Conservation (phyloP, 2,329 filamentous ascomycete genomes). For the Calonectria multiphialidica region DNA sequence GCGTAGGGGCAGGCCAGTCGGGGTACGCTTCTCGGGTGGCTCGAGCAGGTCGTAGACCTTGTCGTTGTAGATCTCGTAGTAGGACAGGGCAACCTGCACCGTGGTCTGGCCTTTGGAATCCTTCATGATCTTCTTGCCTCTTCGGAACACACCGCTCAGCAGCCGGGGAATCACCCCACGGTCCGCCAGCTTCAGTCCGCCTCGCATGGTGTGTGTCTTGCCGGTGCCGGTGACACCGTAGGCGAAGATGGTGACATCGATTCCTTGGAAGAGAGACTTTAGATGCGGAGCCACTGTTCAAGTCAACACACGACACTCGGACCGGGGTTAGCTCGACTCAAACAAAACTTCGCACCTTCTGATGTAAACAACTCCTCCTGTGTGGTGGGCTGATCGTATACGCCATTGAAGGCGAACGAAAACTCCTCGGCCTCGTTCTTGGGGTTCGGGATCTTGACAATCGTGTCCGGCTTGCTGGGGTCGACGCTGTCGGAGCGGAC, state of each 20-base stretch:
- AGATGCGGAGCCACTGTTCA: conserved; percentile 84
- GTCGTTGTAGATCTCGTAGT: conserved; percentile 98
- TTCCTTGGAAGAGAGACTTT: conserved; percentile 91
- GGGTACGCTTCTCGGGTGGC: conserved; percentile 85
- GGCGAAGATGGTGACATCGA: conserved; percentile 90
- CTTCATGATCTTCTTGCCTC: conserved; percentile 86
- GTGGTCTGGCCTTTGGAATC: conserved; percentile 78
- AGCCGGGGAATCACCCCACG: conserved; percentile 89
- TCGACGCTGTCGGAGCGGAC: conserved; percentile 76
- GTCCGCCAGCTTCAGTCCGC: conserved; percentile 86
- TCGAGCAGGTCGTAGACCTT: conserved; percentile 94
- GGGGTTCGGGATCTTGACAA: conserved; percentile 92
- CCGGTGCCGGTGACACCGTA: conserved; percentile 95
- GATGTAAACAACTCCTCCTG: conserved; percentile 91
- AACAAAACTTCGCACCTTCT: conserved; percentile 73
- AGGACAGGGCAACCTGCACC: conserved; percentile 83
- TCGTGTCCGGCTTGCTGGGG: conserved; percentile 70
- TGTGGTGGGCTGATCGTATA: conserved; percentile 83
- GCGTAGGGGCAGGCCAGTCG: conserved; percentile 83
- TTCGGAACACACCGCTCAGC: conserved; percentile 86
- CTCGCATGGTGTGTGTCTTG: conserved; percentile 97
- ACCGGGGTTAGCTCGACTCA: background rate
- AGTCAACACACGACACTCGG: conserved; percentile 40
- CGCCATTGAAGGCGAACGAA: conserved; percentile 93
- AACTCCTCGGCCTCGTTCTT: conserved; percentile 94